Evolutionary conservation across 2,329 filamentous ascomycete genomes (phyloP).

Genomic region (Xylariaceae sp.): DNA sequence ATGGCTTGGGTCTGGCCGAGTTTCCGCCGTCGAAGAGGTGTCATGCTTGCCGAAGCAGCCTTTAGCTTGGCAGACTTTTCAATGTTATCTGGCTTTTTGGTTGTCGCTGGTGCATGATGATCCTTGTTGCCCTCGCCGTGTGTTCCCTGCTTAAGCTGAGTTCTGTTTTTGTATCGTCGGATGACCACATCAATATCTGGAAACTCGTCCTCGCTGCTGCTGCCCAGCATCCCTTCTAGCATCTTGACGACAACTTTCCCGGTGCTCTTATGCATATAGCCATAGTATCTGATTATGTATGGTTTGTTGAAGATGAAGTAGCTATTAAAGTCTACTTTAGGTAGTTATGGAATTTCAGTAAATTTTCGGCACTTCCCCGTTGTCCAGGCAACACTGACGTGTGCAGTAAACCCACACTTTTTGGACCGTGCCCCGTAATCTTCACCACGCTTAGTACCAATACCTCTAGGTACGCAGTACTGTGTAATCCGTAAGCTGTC

Average conservation of each 20-base stretch:
- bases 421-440: neutral
- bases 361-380: neutral
- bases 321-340: neutral
- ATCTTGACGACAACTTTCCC: constrained; percentile 18
- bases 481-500: neutral
- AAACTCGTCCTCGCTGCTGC: constrained; percentile 46
- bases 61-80: constrained; percentile 1
- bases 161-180: constrained; percentile 25
- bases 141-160: neutral
- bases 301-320: neutral
- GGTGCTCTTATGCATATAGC: neutral
- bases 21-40: constrained; percentile 36
- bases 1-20: constrained; percentile 31
- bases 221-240: constrained; percentile 22
- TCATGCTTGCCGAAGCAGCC: constrained; percentile 19
- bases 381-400: neutral
- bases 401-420: neutral
- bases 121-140: constrained; percentile 7
- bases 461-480: neutral
- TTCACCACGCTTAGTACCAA: neutral
- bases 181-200: constrained; percentile 43
- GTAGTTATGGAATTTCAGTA: neutral
- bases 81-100: neutral
- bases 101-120: constrained; percentile 1
- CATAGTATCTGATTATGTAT: neutral